Evolutionary conservation across 345 rosid species (phyloP), one percentile per base, ranked within the genome.

Genomic region (Gossypium sturtianum): DNA sequence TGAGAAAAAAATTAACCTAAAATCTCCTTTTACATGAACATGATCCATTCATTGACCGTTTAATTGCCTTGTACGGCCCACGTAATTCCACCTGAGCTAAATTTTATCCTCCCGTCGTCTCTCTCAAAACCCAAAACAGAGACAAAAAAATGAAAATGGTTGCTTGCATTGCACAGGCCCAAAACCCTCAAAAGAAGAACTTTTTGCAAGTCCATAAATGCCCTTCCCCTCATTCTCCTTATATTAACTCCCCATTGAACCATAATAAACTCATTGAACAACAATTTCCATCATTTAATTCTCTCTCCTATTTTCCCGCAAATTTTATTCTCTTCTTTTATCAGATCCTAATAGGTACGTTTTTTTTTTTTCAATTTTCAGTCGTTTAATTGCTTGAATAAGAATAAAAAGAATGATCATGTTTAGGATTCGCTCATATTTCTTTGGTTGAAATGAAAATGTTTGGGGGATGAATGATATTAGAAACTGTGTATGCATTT

Each of bases 301-400:
- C 49, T 9, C 2, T n/a, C 48, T 8, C 23, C 10, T 61, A 10
- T 9, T n/a, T 1, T 25, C 59, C 13, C 51, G 44, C 52, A 56
- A 79, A 80, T 81, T 82, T 87, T 76, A 66, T 80, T 77, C 89
- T 80, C 84, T 81, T 59, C 80, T 74, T 77, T 64, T 53, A 77
- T 72, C 74, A 81, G 71, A 83, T 84, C 89, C 89, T 76, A 79
- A 78, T 81, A 83, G 91, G 95, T 89, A 85, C 79, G 87, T 82
- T 84, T 56, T 12, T 53, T 3, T 48, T 51, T 12, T 2, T 1
- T 2, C 29, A 27, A 27, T 12, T 12, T 27, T 60, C 41, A 7
- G 27, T 15, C 6, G 15, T 61, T 62, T 27, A 61, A 62, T 29
- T 62, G 66, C 20, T 62, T 34, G 15, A 63, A 34, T 15, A 34